These are phyloP conservation scores for Triticum turgidum DNA, from an alignment of 176 grass and related monocot species.

Conservation along the genomic window DNA sequence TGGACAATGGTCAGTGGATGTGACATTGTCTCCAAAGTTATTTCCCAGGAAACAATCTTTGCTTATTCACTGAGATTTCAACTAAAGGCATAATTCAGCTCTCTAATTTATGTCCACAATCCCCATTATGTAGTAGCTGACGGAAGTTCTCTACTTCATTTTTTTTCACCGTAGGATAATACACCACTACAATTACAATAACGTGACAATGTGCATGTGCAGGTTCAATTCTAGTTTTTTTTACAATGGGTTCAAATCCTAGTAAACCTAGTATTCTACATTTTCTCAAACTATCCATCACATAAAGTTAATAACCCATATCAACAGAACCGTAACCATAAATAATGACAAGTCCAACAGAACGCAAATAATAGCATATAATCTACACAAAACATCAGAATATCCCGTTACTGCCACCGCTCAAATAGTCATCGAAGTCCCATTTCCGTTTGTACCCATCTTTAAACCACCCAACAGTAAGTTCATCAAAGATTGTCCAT, in stretches of 20 bases:
- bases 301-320: not conserved
- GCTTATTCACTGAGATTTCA: not conserved
- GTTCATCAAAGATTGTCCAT: not conserved
- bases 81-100: not conserved
- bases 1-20: not conserved
- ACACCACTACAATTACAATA: not conserved
- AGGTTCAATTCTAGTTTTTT: not conserved
- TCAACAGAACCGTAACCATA: too few species aligned
- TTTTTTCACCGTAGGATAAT: not conserved
- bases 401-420: not conserved
- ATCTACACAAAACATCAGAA: not conserved
- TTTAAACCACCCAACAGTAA: not conserved
- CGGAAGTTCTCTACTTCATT: not conserved
- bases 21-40: not conserved
- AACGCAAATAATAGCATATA: not conserved
- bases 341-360: not conserved
- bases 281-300: not conserved
- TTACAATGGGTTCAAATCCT: not conserved
- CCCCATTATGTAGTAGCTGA: not conserved
- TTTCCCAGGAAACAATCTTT: not conserved
- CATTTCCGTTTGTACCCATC: not conserved
- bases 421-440: not conserved
- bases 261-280: not conserved
- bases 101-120: not conserved
- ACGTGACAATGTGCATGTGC: not conserved